Conservation (phyloP, 2,329 filamentous ascomycete genomes). For the Alternaria rosae region DNA sequence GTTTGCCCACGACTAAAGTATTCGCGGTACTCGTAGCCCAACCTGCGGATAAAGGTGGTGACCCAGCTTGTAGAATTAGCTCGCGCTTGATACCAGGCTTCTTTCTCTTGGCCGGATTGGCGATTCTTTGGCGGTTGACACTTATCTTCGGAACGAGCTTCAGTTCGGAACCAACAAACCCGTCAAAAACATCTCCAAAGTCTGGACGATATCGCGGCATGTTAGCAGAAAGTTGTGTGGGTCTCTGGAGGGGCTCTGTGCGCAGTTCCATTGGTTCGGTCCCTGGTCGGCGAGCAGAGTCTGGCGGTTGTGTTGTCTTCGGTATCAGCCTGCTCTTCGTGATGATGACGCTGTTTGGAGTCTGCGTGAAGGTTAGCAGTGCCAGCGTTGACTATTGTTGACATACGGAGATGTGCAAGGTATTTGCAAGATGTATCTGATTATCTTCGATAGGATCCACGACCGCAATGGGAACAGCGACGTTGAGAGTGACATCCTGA, state of each 20-base stretch:
- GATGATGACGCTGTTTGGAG: background rate
- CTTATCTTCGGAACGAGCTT: background rate
- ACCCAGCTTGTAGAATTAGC: constrained; percentile 15
- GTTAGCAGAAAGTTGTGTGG: background rate
- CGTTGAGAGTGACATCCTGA: constrained; percentile 22
- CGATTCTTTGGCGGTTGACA: background rate
- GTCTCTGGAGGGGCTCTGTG: background rate
- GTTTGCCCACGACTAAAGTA: background rate
- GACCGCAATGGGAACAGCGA: constrained; percentile 13
- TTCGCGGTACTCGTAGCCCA: background rate
- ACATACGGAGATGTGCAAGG: background rate
- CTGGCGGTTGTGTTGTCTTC: background rate
- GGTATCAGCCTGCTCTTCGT: background rate
- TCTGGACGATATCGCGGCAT: background rate
- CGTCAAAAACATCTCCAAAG: constrained; percentile 14
- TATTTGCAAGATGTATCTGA: constrained; percentile 4
- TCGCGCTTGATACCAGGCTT: background rate
- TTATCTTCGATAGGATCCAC: constrained; percentile 41
- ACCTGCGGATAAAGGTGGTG: constrained; percentile 8
- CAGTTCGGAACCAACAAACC: constrained; percentile 21
- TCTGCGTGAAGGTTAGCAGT: constrained; percentile 3
- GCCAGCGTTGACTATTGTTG: background rate
- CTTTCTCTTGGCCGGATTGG: background rate
- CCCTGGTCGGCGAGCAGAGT: background rate
- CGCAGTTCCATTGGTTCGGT: background rate